Base-by-base conservation (phyloP, 305 asterid genomes). In the Rubia balearica region DNA sequence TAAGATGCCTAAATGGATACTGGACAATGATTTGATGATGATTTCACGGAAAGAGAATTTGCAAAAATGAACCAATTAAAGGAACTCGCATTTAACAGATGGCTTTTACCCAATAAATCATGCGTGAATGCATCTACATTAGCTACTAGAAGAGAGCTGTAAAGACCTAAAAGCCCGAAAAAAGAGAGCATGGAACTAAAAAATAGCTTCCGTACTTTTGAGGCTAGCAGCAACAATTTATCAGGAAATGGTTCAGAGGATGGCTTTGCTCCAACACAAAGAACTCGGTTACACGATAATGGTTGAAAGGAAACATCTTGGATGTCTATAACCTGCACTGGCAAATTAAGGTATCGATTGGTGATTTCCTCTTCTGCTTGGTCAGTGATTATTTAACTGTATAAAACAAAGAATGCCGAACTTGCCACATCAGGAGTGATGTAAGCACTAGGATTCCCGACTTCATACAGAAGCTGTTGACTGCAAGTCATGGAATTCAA, bases 391-490 rank as follows among this genome's bases (percentile, higher is more conserved):
- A 7, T 60, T 74, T 19, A 42, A 74, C 49, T 60, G 68, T 27
- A 55, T 55, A 22, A 76, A 21, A 43, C 48, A 72, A 61, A 43
- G 43, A 6, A 65, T 70, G 70, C 42, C 41, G 22, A 71, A 75
- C 78, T 73, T 82, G 91, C 98, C 89, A 91, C 96, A 77, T 94
- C 97, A 14, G 98, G 98, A 59, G 97, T 94, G 71, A 88, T 81
- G 83, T 91, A 94, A 56, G 89, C 83, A 80, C 96, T 77, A 73
- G 98, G 97, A 84, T 91, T 91, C 77, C 97, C 96, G 73, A 94
- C 79, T 84, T 94, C 98, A 80, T 94, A 91, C n/a, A 94, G 96
- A 81, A 94, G 96, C 81, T 94, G 98, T 80, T 94, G 81, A 6
- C 95, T 89, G 55, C 98, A 94, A 68, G 97, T 94, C 87, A 80